Evolutionary conservation across 2,329 filamentous ascomycete species (phyloP), one percentile per base, ranked within the genome.

Genomic region (Erysiphe neolycopersici): DNA sequence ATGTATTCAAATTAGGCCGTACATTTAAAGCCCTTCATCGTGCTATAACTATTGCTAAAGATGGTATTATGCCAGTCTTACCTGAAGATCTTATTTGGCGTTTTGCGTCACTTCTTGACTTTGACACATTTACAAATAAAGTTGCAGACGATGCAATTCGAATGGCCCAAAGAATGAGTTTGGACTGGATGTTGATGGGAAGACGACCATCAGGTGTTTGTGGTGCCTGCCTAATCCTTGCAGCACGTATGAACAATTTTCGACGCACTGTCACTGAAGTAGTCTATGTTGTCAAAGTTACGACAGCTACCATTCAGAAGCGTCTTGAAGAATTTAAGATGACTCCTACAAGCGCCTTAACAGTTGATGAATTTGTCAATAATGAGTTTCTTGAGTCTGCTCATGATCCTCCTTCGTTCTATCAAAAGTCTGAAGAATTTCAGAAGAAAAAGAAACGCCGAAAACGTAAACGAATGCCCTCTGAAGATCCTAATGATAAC

Each of bases 231-330:
- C 69, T 98, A 41, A 80, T 98, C 47, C 77, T 98, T 58, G 89
- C 89, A 6, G 87, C 89, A 9, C 79, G 89, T 43, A 95, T 95
- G 79, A 92, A 94, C 68, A 95, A 95, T 60, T 98, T 91, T 57
- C 79, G 87, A 38, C 76, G 89, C 16, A 93, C 84, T 0, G 75
- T 92, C 12, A 73, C 84, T 29, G 89, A 98, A 60, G 80, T 98
- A 9, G 87, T 95, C n/a, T 95, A 93, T 57, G 81, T 94, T 33
- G 87, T 94, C 57, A 95, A 94, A 57, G 85, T 95, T 42, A 91
- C 85, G 37, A 91, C 91, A 50, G 71, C 83, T 47, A 98, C 89
- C 8, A 83, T 98, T 47, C 79, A 84, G 54, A 82, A 87, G 57
- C 83, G 89, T 48, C 64, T 98, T 10, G 76, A 85, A 50, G 89